Evolutionary conservation across 2,329 filamentous ascomycete species (phyloP), one percentile per base, ranked within the genome.

Genomic region (Aspergillus proliferans): DNA sequence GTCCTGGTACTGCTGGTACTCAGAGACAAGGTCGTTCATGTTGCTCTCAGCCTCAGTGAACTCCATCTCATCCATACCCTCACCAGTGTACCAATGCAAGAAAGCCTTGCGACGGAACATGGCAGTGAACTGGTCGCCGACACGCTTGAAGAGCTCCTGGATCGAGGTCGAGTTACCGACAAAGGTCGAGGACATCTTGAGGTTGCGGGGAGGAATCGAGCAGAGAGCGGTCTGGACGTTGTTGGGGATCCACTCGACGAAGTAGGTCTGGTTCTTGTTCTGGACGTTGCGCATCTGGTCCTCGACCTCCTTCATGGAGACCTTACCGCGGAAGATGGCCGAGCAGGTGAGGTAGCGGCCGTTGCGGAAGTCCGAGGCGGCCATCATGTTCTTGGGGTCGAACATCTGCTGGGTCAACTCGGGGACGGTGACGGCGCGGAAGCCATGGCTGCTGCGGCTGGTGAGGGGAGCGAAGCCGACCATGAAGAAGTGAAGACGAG

Each of bases 331-430:
- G 89, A 98, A 98, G 78, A 98, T 95, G 72, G 93, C 91, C 74
- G 87, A 97, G 86, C 93, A 98, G 64, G 93, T 98, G 70, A 98
- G 85, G 83, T 98, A 98, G 69, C 93, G 93, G 75, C 93, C 93
- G 76, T 97, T 98, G 69, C 93, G 89, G 90, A 98, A 98, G 81
- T 98, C 93, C 58, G 91, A 94, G 59, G 93, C 93, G 78, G 93
- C 93, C 93, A 98, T 98, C 92, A 98, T 98, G 86, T 98, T 98
- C 90, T 97, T 98, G 69, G 93, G 92, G 81, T 98, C 93, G 82
- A 95, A 98, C 90, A 98, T 97, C 78, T 98, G 93, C 82, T 98
- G 93, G 68, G 93, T 97, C 74, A 98, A 84, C 82, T 98, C 93
- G 51, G 93, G 92, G 55, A 98, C 93, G 69, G 86, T 91, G 75